Conservation (phyloP, 2,329 filamentous ascomycete species). For the Penicillium crustosum region DNA sequence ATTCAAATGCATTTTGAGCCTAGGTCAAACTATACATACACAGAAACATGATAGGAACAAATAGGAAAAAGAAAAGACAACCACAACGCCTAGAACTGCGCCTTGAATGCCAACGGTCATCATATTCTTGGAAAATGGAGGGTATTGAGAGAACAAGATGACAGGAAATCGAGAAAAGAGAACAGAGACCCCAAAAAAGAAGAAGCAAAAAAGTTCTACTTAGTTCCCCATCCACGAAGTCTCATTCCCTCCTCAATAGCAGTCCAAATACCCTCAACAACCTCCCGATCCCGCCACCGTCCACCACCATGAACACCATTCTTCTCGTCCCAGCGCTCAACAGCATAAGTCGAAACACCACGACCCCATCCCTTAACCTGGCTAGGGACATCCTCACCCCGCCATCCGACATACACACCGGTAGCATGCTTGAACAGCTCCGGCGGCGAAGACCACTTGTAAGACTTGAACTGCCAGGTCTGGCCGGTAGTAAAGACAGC, state of each 20-base stretch:
- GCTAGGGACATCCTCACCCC: constrained; percentile 75
- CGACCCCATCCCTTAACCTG: constrained; percentile 82
- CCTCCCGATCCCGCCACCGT: constrained; percentile 84
- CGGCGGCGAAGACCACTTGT: constrained; percentile 87
- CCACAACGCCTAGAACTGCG: constrained; percentile 14
- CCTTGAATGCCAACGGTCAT: constrained; percentile 11
- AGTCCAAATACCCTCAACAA: constrained; percentile 91
- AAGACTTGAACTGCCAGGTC: constrained; percentile 97
- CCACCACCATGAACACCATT: constrained; percentile 37
- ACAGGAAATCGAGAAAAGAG: neutral
- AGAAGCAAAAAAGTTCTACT: constrained; percentile 17
- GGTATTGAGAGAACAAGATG: constrained; percentile 10
- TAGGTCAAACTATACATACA: constrained; percentile 3
- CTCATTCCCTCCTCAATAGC: constrained; percentile 85
- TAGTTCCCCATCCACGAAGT: constrained; percentile 69
- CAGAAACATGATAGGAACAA: neutral
- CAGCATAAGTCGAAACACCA: constrained; percentile 71
- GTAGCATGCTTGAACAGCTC: constrained; percentile 88
- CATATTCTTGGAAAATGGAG: constrained; percentile 3
- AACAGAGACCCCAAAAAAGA: neutral
- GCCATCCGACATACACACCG: constrained; percentile 89
- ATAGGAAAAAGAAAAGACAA: neutral
- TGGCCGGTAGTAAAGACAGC: constrained; percentile 97
- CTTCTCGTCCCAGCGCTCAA: constrained; percentile 77
- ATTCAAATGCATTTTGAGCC: neutral